Conservation (phyloP, 2,329 filamentous ascomycete genomes). For the Neophaeococcomyces aloes region DNA sequence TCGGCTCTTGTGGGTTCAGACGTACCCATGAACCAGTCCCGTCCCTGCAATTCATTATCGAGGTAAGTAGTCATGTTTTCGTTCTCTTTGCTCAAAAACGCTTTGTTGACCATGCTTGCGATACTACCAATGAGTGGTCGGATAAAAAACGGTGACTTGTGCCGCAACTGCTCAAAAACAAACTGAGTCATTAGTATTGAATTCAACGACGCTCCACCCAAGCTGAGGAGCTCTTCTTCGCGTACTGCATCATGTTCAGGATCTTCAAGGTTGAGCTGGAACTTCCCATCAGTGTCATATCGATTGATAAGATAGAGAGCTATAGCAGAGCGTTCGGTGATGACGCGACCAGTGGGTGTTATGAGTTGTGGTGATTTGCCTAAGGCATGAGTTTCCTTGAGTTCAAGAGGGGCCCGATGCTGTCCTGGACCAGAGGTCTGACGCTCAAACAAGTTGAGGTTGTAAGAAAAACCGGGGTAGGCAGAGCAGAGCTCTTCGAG, state of each 20-base stretch:
- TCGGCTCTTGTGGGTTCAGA: conserved; percentile 16
- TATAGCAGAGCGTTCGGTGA: conserved; percentile 27
- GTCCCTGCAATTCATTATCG: conserved; percentile 14
- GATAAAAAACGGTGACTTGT: conserved; percentile 16
- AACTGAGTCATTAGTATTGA: conserved; percentile 20
- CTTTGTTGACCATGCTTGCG: conserved; percentile 10
- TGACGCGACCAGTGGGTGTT: conserved; percentile 21
- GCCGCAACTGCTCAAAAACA: conserved; percentile 18
- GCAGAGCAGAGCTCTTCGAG: conserved; percentile 81
- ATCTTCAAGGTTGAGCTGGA: conserved; percentile 17
- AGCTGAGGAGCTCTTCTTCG: conserved; percentile 24
- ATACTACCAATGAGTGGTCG: conserved; percentile 13
- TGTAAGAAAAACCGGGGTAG: conserved; percentile 64
- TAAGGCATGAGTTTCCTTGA: conserved; percentile 69
- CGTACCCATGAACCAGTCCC: conserved; percentile 17
- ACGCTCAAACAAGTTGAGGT: conserved; percentile 69
- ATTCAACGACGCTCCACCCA: conserved; percentile 23
- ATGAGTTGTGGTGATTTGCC: conserved; percentile 61
- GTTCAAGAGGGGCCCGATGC: conserved; percentile 53
- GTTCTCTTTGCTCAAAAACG: conserved; percentile 14
- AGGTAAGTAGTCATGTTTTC: conserved; percentile 13
- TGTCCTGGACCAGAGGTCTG: conserved; percentile 30
- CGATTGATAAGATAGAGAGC: conserved; percentile 25
- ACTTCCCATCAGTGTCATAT: conserved; percentile 24
- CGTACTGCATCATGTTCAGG: conserved; percentile 21